Percentiles rank a stretch among this genome's conserved stretches.
Conservation (phyloP, 257 asterid genomes). For the Solanum lignicaule region DNA sequence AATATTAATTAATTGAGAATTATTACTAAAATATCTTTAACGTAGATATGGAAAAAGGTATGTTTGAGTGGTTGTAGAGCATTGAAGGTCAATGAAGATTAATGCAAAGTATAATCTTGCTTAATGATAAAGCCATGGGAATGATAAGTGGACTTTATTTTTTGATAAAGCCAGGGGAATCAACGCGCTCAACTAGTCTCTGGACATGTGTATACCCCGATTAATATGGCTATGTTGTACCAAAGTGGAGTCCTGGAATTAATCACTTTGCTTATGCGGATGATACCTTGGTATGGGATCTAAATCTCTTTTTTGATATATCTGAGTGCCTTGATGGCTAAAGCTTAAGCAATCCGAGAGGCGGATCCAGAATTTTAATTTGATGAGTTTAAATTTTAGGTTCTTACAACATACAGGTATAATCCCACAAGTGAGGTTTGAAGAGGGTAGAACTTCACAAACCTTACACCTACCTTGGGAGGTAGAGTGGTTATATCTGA, state of each 20-base stretch:
- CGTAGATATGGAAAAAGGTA: neutral
- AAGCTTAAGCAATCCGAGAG: neutral
- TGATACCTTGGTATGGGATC: neutral
- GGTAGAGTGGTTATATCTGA: neutral
- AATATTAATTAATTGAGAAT: neutral
- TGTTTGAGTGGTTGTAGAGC: neutral
- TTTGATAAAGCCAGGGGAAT: neutral
- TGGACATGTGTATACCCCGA: neutral
- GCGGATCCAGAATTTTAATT: neutral
- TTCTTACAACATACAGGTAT: accelerated
- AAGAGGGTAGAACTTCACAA: no score
- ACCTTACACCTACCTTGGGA: neutral
- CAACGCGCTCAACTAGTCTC: neutral
- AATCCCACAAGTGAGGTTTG: no score
- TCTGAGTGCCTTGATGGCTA: neutral
- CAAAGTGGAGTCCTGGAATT: neutral
- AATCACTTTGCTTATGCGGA: neutral
- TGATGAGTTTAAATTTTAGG: neutral
- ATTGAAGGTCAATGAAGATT: neutral
- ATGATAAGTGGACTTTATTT: neutral
- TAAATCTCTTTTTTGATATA: neutral
- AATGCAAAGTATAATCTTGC: neutral
- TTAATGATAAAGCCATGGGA: neutral
- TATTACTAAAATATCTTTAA: neutral
- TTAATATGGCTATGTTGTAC: neutral